Evolutionary conservation across 2,329 filamentous ascomycete genomes (phyloP), one percentile per base, ranked within the genome.

Genomic region (Neonectria sp.): DNA sequence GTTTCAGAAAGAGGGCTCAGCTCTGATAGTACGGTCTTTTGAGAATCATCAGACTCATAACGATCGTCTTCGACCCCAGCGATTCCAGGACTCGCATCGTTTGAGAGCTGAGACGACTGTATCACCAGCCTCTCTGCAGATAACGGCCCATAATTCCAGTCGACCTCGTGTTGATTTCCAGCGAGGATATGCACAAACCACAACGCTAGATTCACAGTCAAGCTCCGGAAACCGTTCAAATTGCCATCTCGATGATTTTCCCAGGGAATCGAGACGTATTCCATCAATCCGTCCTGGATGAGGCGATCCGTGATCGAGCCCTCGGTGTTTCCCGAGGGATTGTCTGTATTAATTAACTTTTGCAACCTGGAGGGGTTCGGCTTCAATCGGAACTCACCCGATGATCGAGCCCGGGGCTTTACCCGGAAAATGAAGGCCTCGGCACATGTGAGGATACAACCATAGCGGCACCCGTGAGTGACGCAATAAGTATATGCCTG

Each of bases 101-200:
- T 17, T n/a, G 37, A 43, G 3, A 6, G 11, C 15, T n/a, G 4
- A 2, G 37, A 17, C 12, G 13, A 17, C 11, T 43, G 37, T 8
- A 35, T 8, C 33, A 12, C 33, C 12, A 35, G 33, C 33, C 12
- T 3, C 24, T 67, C 60, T 7, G 51, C 55, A 33, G 29, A 13
- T 43, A 67, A 33, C 12, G 9, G 27, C 11, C 27, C 57, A 53
- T 71, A 71, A 4, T 40, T 17, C 69, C 67, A 71, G 2, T 25
- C 24, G 7, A 37, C 68, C 29, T 69, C 60, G 43, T 69, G 61
- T 8, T 64, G 53, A 35, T 69, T 68, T 6, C 69, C 69, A 0
- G 61, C 63, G 11, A 71, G 37, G 5, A 71, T 46, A 13, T 71
- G 69, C 43, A 71, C 40, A 59, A 71, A 69, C 69, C 69, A 71